phyloP scores from a whole-genome alignment of 768 basidiomycete species.

The Leccinum barrowsii region DNA sequence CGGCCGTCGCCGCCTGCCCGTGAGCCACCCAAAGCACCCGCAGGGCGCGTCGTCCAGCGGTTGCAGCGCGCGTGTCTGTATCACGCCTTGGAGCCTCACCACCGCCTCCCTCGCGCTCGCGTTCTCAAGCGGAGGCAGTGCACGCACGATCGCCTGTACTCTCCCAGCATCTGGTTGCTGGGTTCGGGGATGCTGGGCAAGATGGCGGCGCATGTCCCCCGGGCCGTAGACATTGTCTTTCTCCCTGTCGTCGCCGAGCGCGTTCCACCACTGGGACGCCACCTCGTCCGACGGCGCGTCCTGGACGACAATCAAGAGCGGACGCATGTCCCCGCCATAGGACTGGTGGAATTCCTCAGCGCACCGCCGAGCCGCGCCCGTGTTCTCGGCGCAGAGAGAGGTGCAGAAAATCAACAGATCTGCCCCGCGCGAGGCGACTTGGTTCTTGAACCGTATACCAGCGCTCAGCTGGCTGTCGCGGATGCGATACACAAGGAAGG shows the following conservation, averaged over 20 bases:
- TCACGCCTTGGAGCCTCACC: conserved; percentile 8
- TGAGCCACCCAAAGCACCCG: conserved; percentile 22
- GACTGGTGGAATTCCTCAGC: conserved; percentile 18
- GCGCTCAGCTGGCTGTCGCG: conserved; percentile 19
- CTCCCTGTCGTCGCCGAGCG: conserved; percentile 6
- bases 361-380: conserved; percentile 6
- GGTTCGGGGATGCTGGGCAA: neutral
- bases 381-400: conserved; percentile 4
- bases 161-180: neutral
- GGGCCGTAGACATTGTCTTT: neutral
- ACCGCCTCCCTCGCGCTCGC: conserved; percentile 1
- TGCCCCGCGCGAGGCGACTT: conserved; percentile 17
- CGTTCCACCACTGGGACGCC: conserved; percentile 23
- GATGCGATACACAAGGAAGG: conserved; percentile 19
- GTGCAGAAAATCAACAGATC: conserved; percentile 27
- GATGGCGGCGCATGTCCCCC: neutral
- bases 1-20: neutral
- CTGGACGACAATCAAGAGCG: conserved; percentile 22
- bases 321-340: conserved; percentile 26
- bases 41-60: conserved; percentile 17
- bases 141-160: conserved; percentile 21
- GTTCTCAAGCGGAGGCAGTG: conserved; percentile 13
- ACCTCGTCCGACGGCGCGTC: conserved; percentile 18
- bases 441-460: conserved; percentile 24
- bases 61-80: conserved; percentile 22